Evolutionary conservation across 2,329 filamentous ascomycete genomes (phyloP).

Genomic region (Penicillium sp.): DNA sequence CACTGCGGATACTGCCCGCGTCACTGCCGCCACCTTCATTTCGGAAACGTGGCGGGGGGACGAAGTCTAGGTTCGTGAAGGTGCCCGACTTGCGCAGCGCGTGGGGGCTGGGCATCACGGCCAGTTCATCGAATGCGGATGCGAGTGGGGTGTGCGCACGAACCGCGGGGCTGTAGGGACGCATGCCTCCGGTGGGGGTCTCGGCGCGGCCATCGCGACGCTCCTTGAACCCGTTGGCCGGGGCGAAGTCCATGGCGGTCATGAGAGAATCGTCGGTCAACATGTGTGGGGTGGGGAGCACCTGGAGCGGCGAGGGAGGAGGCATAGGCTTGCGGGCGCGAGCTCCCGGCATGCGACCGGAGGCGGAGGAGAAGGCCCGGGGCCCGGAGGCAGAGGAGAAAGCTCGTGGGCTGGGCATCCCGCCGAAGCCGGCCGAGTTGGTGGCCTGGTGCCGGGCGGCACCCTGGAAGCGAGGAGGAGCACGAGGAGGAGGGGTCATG

Average conservation of each 20-base stretch:
- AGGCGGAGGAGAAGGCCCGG: slow-evolving; percentile 60
- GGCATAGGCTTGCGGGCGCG: slow-evolving; percentile 61
- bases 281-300: slow-evolving; percentile 82
- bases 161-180: slow-evolving; percentile 73
- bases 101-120: slow-evolving; percentile 80
- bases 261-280: slow-evolving; percentile 80
- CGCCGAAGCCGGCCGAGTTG: slow-evolving; percentile 40
- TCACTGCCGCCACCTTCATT: slow-evolving; percentile 48
- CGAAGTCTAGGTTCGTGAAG: slow-evolving; percentile 52
- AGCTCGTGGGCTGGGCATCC: slow-evolving; percentile 56
- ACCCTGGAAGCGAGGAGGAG: slow-evolving; percentile 59
- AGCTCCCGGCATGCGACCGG: slow-evolving; percentile 45
- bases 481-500: slow-evolving; percentile 88
- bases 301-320: slow-evolving; percentile 71
- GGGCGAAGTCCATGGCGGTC: slow-evolving; percentile 78
- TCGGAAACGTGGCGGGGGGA: slow-evolving; percentile 50
- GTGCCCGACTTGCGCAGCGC: slow-evolving; percentile 52
- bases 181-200: slow-evolving; percentile 57
- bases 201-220: slow-evolving; percentile 67
- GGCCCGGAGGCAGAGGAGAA: slow-evolving; percentile 62
- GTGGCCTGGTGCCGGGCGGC: slow-evolving; percentile 48
- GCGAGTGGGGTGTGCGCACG: slow-evolving; percentile 76
- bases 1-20: slow-evolving; percentile 61
- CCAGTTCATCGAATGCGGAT: slow-evolving; percentile 83
- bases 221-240: slow-evolving; percentile 67